Conservation (phyloP, 176 grass and related monocot species). For the Avena atlantica region DNA sequence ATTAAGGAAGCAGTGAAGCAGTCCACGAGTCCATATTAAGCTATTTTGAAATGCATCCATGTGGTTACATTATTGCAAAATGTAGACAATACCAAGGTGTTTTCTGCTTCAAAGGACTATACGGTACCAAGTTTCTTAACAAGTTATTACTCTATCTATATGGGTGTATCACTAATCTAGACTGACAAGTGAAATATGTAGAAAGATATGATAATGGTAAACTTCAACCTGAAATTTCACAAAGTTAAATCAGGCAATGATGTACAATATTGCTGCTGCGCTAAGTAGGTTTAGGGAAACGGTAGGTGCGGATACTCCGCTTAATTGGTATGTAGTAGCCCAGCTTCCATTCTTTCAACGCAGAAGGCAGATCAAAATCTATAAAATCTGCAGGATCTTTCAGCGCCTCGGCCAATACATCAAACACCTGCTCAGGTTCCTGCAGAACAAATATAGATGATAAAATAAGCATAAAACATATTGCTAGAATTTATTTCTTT, state of each 20-base stretch:
- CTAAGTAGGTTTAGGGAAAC: constrained; percentile 2
- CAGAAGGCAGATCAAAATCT: constrained; percentile 54
- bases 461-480: not conserved
- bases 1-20: not conserved
- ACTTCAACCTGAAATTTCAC: not conserved
- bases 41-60: constrained; percentile 32
- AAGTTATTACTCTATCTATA: not conserved
- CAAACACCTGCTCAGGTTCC: constrained; percentile 48
- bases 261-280: not conserved
- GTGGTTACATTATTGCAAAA: constrained; percentile 19
- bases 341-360: constrained; percentile 55
- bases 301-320: constrained; percentile 59
- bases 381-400: constrained; percentile 46
- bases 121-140: constrained; percentile 1
- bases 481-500: not conserved
- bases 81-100: not conserved
- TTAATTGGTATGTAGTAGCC: constrained; percentile 56
- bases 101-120: constrained; percentile 12
- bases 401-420: constrained; percentile 46
- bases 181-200: not conserved
- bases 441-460: constrained; percentile 34
- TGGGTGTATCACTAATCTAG: constrained; percentile 21
- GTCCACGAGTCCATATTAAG: not conserved
- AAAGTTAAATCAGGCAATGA: constrained; percentile 9
- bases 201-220: not conserved